Evolutionary conservation across 73 alveolate genomes (phyloP), one percentile per base, ranked within the genome.

Genomic region (Diophrys sp.): DNA sequence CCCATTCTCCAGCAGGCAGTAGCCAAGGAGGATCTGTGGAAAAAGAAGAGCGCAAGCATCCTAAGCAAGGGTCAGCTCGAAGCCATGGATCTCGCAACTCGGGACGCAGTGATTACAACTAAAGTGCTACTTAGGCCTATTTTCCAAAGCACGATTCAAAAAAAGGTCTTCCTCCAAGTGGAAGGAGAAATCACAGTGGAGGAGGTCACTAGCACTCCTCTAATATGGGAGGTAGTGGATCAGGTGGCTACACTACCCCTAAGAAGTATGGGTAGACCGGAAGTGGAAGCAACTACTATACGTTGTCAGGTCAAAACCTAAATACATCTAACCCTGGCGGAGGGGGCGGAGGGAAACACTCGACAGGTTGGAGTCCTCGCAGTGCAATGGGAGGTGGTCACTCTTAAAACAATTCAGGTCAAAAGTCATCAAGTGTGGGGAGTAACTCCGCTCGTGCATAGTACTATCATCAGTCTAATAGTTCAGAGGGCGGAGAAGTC

Each of bases 161-260:
- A 44, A 44, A 44, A 18, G 62, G 62, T 44, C 62, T 44, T 11
- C 62, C 62, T 44, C 62, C 62, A 44, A 44, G 62, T 44, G 62
- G 62, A 44, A 5, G 62, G n/a, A 44, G 62, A 18, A 44, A 44
- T 44, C 62, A 11, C 5, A 44, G 62, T 18, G 62, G 62, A 44
- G 62, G 62, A 44, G 62, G 62, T 44, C 18, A 44, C 5, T 5
- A 18, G 18, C 18, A 44, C n/a, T 11, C 62, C 62, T 44, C n/a
- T n/a, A n/a, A n/a, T n/a, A n/a, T n/a, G n/a, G n/a, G n/a, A n/a
- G n/a, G n/a, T n/a, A n/a, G n/a, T n/a, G n/a, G 18, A 44, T 5
- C 62, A 44, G n/a, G n/a, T 44, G 62, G 62, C 18, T 44, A 44
- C 18, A 44, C 5, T 18, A 44, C 62, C 18, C 62, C 62, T 11